Percentiles rank a stretch among this genome's conserved stretches.
These are phyloP conservation scores for Gynochthodes officinalis DNA, from an alignment of 257 asterid genomes.

Conservation along the genomic window DNA sequence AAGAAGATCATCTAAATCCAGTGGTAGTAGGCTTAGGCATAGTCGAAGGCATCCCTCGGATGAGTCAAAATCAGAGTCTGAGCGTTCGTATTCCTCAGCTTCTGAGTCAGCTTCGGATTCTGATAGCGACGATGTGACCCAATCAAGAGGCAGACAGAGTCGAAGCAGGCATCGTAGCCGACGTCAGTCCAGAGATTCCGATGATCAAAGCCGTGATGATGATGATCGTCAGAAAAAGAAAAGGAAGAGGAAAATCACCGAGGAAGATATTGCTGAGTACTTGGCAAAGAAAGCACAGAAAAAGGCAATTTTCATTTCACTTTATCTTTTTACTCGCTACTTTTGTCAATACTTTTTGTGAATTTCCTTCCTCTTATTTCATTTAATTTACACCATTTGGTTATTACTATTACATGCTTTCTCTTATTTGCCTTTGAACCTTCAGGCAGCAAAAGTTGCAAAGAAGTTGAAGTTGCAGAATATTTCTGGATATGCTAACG, in stretches of 20 bases:
- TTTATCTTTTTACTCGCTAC: too few relatives aligned
- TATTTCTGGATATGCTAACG: too few relatives aligned
- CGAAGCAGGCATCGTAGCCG: constrained; percentile 21
- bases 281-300: constrained; percentile 68
- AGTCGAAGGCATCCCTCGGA: constrained; percentile 20
- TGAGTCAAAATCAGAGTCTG: constrained; percentile 24
- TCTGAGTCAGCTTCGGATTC: constrained; percentile 27
- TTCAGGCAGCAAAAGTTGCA: too few relatives aligned
- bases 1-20: constrained; percentile 18
- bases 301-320: too few relatives aligned
- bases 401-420: too few relatives aligned
- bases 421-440: too few relatives aligned
- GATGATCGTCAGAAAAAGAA: constrained; percentile 22
- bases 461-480: too few relatives aligned
- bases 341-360: too few relatives aligned
- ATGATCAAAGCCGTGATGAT: constrained; percentile 23
- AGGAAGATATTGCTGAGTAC: constrained; percentile 58
- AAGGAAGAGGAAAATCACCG: constrained; percentile 48
- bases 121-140: constrained; percentile 1
- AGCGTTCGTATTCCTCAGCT: constrained; percentile 22
- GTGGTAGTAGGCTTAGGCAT: constrained; percentile 1
- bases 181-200: constrained; percentile 14
- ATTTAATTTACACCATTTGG: too few relatives aligned
- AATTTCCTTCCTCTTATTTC: too few relatives aligned
- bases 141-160: constrained; percentile 14